Percentiles rank a stretch among this genome's conserved stretches.
phyloP scores from a whole-genome alignment of 768 basidiomycete genomes.

The Leccinum aurantiacum region DNA sequence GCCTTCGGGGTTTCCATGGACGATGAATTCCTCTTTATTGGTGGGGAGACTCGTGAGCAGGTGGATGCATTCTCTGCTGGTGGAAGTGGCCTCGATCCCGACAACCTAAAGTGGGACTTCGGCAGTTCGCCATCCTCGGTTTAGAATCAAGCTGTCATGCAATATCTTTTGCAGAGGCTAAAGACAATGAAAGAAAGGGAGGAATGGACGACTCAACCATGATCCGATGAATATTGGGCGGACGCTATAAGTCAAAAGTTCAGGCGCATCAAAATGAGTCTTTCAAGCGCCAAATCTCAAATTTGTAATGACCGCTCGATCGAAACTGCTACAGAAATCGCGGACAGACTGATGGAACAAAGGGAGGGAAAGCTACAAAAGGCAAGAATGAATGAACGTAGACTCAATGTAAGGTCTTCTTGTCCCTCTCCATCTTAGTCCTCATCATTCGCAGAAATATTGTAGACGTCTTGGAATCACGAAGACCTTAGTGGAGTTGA shows the following conservation, averaged over 20 bases:
- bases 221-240: conserved; percentile 1
- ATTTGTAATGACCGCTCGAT: no score
- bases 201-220: background rate
- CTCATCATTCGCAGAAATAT: no score
- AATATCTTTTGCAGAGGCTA: background rate
- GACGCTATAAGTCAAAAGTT: background rate
- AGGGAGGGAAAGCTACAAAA: background rate
- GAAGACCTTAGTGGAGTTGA: no score
- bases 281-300: background rate
- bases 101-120: conserved; percentile 3
- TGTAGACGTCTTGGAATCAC: no score
- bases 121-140: background rate
- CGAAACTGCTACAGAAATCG: background rate
- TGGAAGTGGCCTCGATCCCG: background rate
- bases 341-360: background rate
- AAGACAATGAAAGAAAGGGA: background rate
- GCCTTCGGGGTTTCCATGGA: background rate
- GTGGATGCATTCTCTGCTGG: background rate
- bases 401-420: no score
- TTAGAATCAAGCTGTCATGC: background rate
- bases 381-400: background rate
- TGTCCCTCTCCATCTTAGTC: no score
- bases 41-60: background rate
- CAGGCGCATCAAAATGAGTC: background rate
- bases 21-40: background rate